Evolutionary conservation across 768 basidiomycete species (phyloP), one percentile per base, ranked within the genome.

Genomic region (Serendipita indica): DNA sequence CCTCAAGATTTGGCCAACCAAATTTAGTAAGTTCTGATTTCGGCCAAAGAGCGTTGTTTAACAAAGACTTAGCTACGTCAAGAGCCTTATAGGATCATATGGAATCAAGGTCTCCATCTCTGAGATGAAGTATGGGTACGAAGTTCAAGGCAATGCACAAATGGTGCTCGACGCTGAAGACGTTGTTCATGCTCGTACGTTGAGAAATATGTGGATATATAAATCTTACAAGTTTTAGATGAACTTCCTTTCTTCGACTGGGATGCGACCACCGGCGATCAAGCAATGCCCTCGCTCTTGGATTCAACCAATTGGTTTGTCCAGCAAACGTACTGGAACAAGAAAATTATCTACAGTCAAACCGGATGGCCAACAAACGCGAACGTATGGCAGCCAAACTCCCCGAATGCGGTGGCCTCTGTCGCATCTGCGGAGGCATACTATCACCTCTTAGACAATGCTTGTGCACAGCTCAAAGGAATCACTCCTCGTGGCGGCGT

Each of bases 311-410:
- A 54, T 10, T 54, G 49, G 49, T 54, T 54, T 27, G 49, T 27
- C 16, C 1, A 25, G 22, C 20, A 54, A 28, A 54, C 49, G 1
- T 10, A 54, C 30, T 27, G 30, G 22, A 54, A 18, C 16, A 25
- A 32, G 10, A 54, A 54, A 27, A 54, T 54, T n/a, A 54, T 54
- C 20, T 54, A 27, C 30, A 54, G 20, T 6, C 49, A 54, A n/a
- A 54, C 49, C 30, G 63, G 65, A 33, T 66, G 65, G 65, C 65
- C 65, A 2, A 60, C 56, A 12, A 65, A 60, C 54, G 49, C 62
- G 13, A 46, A 62, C 3, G 57, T 62, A 4, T 65, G 63, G 63
- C 33, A 58, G n/a, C 54, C 64, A 18, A 66, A 66, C 54, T 56
- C 39, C 22, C 35, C 37, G 27, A 58, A 41, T 16, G 65, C 61